Evolutionary conservation across 2,329 filamentous ascomycete genomes (phyloP).

Genomic region (Pseudocercospora vitis): DNA sequence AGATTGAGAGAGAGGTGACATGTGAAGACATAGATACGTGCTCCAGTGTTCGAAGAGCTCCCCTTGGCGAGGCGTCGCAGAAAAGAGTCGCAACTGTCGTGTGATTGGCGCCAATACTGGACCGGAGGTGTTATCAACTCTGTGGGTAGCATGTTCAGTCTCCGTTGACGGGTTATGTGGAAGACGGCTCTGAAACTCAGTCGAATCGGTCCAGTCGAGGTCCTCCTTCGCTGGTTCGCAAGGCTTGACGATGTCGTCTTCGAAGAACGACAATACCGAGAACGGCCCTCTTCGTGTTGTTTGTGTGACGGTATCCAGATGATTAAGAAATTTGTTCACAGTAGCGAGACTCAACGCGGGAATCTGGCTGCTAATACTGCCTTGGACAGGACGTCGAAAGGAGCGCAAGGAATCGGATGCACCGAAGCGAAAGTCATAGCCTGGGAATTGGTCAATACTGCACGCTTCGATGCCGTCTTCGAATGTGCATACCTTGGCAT

Average conservation of each 20-base stretch:
- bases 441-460: too few species aligned
- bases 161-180: too few species aligned
- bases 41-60: constrained; percentile 15
- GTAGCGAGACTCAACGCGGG: background rate
- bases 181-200: too few species aligned
- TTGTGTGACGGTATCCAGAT: constrained; percentile 3
- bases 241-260: background rate
- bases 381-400: constrained; percentile 10
- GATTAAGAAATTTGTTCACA: constrained; percentile 1
- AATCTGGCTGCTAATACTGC: background rate
- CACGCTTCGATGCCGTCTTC: too few species aligned
- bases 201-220: too few species aligned
- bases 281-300: constrained; percentile 6
- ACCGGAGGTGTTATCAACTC: too few species aligned
- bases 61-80: background rate
- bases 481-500: too few species aligned
- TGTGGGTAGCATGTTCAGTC: too few species aligned
- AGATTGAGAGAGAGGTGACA: constrained; percentile 8
- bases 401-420: constrained; percentile 8
- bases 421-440: constrained; percentile 13
- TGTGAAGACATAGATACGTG: constrained; percentile 4
- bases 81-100: background rate
- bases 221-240: background rate
- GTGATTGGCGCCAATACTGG: background rate
- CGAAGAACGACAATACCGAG: constrained; percentile 3